Evolutionary conservation across 306 rosid species (phyloP).

Genomic region (Cucumis hystrix): DNA sequence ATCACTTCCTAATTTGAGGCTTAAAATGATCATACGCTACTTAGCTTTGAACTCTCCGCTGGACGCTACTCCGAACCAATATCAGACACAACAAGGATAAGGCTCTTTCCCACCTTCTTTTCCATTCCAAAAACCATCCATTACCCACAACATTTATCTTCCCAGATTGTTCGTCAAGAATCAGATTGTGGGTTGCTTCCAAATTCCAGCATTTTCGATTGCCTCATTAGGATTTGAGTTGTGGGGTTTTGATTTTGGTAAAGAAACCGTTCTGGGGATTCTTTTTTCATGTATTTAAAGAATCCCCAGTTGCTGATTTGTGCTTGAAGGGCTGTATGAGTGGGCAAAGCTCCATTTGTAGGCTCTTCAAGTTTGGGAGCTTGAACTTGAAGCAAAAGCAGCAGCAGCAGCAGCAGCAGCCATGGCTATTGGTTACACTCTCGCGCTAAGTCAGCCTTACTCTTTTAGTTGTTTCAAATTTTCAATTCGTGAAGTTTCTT

Average conservation of each 20-base stretch:
- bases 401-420: slow-evolving; percentile 13
- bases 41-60: slow-evolving; percentile 15
- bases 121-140: background rate
- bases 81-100: slow-evolving; percentile 10
- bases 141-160: background rate
- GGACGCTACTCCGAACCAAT: background rate
- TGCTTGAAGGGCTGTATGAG: slow-evolving; percentile 66
- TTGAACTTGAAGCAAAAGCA: slow-evolving; percentile 22
- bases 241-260: background rate
- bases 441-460: slow-evolving; percentile 20
- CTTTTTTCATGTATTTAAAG: background rate
- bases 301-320: slow-evolving; percentile 9
- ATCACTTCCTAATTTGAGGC: background rate
- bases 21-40: background rate
- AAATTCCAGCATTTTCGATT: background rate
- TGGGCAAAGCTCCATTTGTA: slow-evolving; percentile 29
- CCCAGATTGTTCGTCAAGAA: background rate
- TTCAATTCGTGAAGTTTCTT: slow-evolving; percentile 27
- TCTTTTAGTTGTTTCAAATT: slow-evolving; percentile 17
- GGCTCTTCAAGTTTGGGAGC: slow-evolving; percentile 45
- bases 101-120: background rate
- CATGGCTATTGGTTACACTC: slow-evolving; percentile 46
- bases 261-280: background rate
- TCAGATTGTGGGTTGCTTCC: background rate
- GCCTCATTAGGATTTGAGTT: background rate